Evolutionary conservation across 331 rosid species (phyloP), one percentile per base, ranked within the genome.

Genomic region (Pyrus hybrid): DNA sequence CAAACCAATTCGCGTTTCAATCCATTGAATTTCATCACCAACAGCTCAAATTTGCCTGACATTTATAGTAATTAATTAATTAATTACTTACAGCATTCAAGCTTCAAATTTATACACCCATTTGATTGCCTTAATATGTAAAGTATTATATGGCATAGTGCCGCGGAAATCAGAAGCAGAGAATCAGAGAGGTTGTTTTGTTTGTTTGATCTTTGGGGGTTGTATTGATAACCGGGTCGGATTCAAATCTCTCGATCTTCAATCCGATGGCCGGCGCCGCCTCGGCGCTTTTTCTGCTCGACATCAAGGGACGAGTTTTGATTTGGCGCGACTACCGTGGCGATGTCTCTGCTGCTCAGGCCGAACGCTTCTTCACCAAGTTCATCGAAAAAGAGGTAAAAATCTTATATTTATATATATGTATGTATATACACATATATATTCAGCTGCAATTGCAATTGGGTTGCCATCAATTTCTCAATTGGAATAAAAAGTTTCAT

Each of bases 311-410:
- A 9, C 64, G 85, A 64, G 81, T 81, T 4, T 18, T 81, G 79
- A 81, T 81, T 69, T 81, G 85, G 85, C 85, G 85, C 72, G 85
- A 81, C 66, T 81, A 81, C 68, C 77, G 85, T 14, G 85, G 85
- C 58, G 85, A 81, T 54, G 81, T 77, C 66, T n/a, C 85, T 30
- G 71, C 85, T 45, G 70, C 76, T 68, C 79, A 81, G 72, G 85
- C 85, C 63, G 85, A 81, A 81, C 72, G 79, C 5, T 77, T 81
- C 72, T 81, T 81, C 85, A 81, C 81, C 81, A 81, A 81, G 85
- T 71, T 77, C 72, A 81, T 77, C 53, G 85, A 81, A 43, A 77
- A 67, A 73, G 85, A 77, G 85, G 85, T 81, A 45, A 43, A 43
- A 11, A 47, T 45, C 21, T 51, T 51, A 2, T 51, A 18, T 53